phyloP scores from a whole-genome alignment of 2,329 filamentous ascomycete species.

The Zalaria sp. region DNA sequence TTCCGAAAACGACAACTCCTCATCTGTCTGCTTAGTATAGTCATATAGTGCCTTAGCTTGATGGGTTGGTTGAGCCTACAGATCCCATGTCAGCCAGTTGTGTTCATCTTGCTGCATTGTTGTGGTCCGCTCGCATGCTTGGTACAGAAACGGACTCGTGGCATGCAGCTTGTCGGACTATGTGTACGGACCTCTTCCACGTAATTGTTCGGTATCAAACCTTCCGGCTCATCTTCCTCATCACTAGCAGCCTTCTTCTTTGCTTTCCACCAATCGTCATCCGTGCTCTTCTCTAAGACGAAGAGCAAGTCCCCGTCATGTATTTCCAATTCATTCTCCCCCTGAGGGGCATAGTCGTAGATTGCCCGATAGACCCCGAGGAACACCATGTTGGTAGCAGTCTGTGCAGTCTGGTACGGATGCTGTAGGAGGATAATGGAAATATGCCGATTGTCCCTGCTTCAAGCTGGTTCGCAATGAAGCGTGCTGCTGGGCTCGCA shows the following conservation, averaged over 20 bases:
- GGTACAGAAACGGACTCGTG: no score
- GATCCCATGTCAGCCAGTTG: no score
- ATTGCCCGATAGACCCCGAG: slow-evolving; percentile 78
- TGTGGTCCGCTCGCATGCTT: no score
- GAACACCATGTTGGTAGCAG: slow-evolving; percentile 57
- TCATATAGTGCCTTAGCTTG: slow-evolving; percentile 92
- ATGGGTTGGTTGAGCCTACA: slow-evolving; percentile 48
- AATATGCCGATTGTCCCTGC: no score
- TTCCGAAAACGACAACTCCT: slow-evolving; percentile 91
- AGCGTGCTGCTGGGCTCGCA: no score
- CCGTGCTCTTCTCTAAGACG: slow-evolving; percentile 63
- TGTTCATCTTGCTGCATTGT: no score
- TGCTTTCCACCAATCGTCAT: slow-evolving; percentile 86
- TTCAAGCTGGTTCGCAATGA: no score
- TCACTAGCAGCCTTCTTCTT: slow-evolving; percentile 71
- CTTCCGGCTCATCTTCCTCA: slow-evolving; percentile 82
- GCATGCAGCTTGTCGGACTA: no score
- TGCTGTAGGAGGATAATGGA: no score
- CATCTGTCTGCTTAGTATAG: slow-evolving; percentile 91
- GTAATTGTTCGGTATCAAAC: slow-evolving; percentile 88
- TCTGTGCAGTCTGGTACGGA: not conserved
- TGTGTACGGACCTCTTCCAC: slow-evolving; percentile 63
- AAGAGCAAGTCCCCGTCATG: slow-evolving; percentile 79
- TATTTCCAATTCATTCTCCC: slow-evolving; percentile 72
- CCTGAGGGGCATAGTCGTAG: slow-evolving; percentile 85